These are phyloP conservation scores for Cladophialophora immunda DNA, from an alignment of 2,329 filamentous ascomycete genomes.

Conservation along the genomic window DNA sequence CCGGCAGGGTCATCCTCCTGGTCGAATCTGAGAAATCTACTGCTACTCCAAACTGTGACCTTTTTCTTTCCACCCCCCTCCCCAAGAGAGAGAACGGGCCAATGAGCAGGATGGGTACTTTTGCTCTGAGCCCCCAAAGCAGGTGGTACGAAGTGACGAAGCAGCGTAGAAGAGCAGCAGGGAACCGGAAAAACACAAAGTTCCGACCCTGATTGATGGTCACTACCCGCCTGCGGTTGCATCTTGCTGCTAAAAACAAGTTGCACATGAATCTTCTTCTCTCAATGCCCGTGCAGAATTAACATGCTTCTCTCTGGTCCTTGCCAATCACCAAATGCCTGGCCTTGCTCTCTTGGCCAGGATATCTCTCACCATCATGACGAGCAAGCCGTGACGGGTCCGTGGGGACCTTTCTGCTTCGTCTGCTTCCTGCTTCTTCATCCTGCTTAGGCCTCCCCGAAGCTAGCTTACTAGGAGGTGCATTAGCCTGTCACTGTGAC, in stretches of 20 bases:
- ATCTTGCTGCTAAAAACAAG: background rate
- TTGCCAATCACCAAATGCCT: background rate
- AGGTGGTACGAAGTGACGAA: conserved; percentile 7
- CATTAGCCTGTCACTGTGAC: conserved; percentile 31
- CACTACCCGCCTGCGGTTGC: background rate
- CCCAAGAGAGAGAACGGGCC: background rate
- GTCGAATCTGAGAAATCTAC: background rate
- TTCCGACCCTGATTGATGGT: background rate
- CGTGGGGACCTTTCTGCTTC: conserved; percentile 1
- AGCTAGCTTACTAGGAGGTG: conserved; percentile 30
- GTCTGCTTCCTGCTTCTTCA: conserved; percentile 4
- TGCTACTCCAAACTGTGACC: background rate
- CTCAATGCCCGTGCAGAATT: too few species aligned
- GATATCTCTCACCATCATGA: background rate
- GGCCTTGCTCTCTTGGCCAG: background rate
- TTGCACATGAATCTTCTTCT: background rate
- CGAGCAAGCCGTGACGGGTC: background rate
- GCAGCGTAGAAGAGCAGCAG: background rate
- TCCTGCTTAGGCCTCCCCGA: conserved; percentile 29
- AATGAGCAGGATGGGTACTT: conserved; percentile 9
- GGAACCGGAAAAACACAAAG: conserved; percentile 3
- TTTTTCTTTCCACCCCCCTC: background rate
- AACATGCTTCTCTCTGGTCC: too few species aligned
- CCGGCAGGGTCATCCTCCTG: background rate
- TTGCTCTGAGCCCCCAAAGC: conserved; percentile 4